Percentiles rank a stretch among this genome's conserved stretches.
Conservation (phyloP, 2,329 filamentous ascomycete genomes). For the Hymenoscyphus repandus region DNA sequence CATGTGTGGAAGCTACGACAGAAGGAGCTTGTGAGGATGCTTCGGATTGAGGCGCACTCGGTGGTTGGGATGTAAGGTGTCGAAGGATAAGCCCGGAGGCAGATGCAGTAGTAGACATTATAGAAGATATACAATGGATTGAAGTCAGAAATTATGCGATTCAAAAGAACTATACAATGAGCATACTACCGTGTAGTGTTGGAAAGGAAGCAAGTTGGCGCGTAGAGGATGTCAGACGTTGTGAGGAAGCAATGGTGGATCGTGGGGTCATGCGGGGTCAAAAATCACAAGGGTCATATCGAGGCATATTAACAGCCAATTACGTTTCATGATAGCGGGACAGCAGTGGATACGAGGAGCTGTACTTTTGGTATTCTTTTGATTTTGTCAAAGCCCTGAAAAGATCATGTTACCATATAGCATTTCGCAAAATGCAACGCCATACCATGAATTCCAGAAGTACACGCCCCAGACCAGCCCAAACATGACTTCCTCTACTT, state of each 20-base stretch:
- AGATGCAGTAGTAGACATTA: conserved; percentile 7
- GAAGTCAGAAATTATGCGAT: not conserved
- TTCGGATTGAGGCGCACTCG: not conserved
- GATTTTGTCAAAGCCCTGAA: conserved; percentile 24
- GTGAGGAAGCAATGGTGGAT: not conserved
- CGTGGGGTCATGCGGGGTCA: conserved; percentile 20
- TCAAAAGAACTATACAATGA: not conserved
- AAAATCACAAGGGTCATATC: conserved; percentile 3
- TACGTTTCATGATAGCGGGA: not conserved
- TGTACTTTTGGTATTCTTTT: conserved; percentile 25
- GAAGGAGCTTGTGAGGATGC: conserved; percentile 2
- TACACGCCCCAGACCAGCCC: conserved; percentile 28
- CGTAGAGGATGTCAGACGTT: not conserved
- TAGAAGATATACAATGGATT: not conserved
- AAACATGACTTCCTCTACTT: conserved; percentile 61
- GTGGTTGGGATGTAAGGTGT: not conserved
- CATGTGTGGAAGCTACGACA: not conserved
- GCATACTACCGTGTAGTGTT: not conserved
- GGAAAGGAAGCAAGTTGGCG: not conserved
- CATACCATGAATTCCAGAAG: conserved; percentile 30
- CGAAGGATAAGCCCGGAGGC: conserved; percentile 3
- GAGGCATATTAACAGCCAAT: not conserved
- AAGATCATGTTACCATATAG: conserved; percentile 19
- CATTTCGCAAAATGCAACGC: conserved; percentile 26
- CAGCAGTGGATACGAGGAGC: not conserved